Conservation (phyloP, 106 monocot genomes). For the Phalaenopsis equestris region DNA sequence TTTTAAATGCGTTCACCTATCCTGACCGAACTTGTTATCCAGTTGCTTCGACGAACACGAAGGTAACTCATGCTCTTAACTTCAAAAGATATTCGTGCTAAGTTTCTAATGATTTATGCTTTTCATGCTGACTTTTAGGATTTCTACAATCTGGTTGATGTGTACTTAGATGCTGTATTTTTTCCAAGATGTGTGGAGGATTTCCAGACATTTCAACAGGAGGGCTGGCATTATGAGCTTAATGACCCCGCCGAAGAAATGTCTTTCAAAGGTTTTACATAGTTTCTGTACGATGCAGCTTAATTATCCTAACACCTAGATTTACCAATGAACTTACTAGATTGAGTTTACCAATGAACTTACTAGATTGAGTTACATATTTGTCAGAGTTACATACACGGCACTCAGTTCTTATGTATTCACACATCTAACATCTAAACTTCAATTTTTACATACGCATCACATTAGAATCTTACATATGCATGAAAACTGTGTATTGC, state of each 20-base stretch:
- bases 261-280: slow-evolving; percentile 73
- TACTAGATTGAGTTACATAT: too few species aligned
- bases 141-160: slow-evolving; percentile 99
- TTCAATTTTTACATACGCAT: too few species aligned
- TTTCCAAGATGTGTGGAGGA: slow-evolving; percentile 95
- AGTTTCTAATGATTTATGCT: not conserved
- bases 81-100: slow-evolving; percentile 3
- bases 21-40: slow-evolving; percentile 99
- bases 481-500: too few species aligned
- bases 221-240: slow-evolving; percentile 99
- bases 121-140: slow-evolving; percentile 41
- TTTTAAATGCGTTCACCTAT: slow-evolving; percentile 98
- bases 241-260: slow-evolving; percentile 83
- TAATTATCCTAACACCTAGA: not conserved
- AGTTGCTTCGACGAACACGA: slow-evolving; percentile 94
- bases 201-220: slow-evolving; percentile 95
- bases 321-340: not conserved
- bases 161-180: slow-evolving; percentile 96
- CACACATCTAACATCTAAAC: too few species aligned
- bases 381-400: too few species aligned
- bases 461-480: too few species aligned
- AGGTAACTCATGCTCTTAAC: slow-evolving; percentile 35
- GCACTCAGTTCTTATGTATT: too few species aligned
- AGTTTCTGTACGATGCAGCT: not conserved
- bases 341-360: too few species aligned